A percentile compares a stretch with the other conserved stretches of the same genome.
phyloP scores from a whole-genome alignment of 208 protist genomes.

The Acanthamoeba sp. region DNA sequence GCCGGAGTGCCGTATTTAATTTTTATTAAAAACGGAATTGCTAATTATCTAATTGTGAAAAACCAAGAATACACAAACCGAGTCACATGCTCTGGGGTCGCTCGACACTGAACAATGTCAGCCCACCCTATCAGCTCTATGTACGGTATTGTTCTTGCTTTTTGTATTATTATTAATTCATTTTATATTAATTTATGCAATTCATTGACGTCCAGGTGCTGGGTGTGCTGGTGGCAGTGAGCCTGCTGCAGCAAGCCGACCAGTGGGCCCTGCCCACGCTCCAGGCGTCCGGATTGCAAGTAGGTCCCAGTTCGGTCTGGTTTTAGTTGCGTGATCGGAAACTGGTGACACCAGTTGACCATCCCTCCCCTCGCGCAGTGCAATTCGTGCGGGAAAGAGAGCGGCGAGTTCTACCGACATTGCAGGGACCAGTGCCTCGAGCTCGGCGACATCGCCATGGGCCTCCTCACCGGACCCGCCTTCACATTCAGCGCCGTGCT shows the following conservation, averaged over 20 bases:
- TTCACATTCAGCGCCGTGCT: constrained; percentile 35
- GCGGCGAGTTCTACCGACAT: neutral
- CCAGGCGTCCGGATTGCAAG: constrained; percentile 1
- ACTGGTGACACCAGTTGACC: no score
- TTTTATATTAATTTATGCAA: neutral
- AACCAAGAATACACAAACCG: no score
- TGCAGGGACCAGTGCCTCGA: neutral
- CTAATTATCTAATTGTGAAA: no score
- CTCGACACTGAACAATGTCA: neutral
- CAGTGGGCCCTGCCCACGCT: constrained; percentile 27
- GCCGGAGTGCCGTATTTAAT: no score
- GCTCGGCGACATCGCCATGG: neutral
- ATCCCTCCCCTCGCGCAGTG: no score
- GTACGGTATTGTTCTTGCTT: no score
- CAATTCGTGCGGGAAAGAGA: neutral
- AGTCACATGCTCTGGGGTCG: no score
- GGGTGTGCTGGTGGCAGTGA: neutral
- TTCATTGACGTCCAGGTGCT: neutral
- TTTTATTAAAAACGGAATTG: no score
- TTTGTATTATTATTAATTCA: neutral
- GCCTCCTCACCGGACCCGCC: constrained; percentile 21
- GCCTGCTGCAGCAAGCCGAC: constrained; percentile 1
- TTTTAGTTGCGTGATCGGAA: no score
- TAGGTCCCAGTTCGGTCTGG: no score
- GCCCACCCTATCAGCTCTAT: neutral